These are phyloP conservation scores for Alnus glutinosa DNA, from an alignment of 306 rosid species.

Conservation along the genomic window DNA sequence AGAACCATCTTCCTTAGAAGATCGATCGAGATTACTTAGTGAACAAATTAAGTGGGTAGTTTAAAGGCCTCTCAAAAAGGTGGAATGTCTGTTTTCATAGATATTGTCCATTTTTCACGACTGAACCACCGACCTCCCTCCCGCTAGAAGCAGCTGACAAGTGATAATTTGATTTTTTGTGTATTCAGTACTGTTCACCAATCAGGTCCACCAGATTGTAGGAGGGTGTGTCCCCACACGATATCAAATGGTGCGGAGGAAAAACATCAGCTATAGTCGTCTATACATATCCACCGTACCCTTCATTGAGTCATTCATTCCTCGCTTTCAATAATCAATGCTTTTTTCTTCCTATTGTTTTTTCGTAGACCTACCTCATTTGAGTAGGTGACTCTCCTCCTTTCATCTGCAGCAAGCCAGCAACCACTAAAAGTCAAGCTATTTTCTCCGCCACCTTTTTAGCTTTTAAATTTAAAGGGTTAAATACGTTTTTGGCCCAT, in stretches of 20 bases:
- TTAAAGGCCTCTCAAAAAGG: constrained; percentile 57
- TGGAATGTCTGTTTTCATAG: constrained; percentile 50
- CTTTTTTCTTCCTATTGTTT: background rate
- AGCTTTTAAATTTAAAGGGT: background rate
- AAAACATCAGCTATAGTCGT: background rate
- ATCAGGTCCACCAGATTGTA: background rate
- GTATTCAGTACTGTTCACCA: background rate
- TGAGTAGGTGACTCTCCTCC: background rate
- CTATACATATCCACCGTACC: background rate
- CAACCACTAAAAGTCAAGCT: background rate
- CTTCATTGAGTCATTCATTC: background rate
- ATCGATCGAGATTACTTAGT: constrained; percentile 41
- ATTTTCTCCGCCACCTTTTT: background rate
- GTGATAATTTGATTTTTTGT: background rate
- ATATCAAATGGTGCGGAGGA: background rate
- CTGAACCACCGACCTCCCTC: constrained; percentile 44
- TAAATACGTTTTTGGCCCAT: too few relatives aligned
- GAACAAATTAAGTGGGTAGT: constrained; percentile 52
- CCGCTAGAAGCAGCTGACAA: constrained; percentile 5
- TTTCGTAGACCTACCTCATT: background rate
- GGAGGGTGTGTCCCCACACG: background rate
- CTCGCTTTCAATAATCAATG: background rate
- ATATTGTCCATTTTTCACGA: constrained; percentile 28
- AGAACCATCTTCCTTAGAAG: background rate
- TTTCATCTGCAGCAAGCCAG: background rate